These are phyloP conservation scores for Mucor saturninus DNA, from an alignment of 371 early-diverging fungal genomes.

Conservation along the genomic window DNA sequence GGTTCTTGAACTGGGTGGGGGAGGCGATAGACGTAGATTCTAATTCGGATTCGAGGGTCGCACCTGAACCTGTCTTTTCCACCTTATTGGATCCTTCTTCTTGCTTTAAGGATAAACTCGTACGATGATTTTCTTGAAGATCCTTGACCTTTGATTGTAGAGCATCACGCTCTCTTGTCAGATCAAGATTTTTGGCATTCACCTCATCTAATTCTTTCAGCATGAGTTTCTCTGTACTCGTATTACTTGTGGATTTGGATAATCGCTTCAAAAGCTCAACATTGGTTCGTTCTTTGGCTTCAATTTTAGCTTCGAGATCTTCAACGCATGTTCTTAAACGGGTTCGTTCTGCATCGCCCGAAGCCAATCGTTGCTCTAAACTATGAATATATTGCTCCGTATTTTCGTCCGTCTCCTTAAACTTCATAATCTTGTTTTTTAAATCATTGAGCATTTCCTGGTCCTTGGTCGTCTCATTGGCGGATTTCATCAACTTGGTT, in stretches of 20 bases:
- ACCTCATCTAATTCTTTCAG: slow-evolving; percentile 39
- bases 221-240: slow-evolving; percentile 30
- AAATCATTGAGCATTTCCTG: slow-evolving; percentile 40
- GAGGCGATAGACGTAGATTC: not conserved
- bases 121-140: slow-evolving; percentile 5
- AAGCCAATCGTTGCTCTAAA: slow-evolving; percentile 35
- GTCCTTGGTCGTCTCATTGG: slow-evolving; percentile 32
- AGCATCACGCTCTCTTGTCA: slow-evolving; percentile 38
- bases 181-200: slow-evolving; percentile 20
- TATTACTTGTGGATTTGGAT: slow-evolving; percentile 4
- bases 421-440: slow-evolving; percentile 32
- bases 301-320: slow-evolving; percentile 30
- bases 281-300: slow-evolving; percentile 26
- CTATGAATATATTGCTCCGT: slow-evolving; percentile 44
- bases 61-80: not conserved
- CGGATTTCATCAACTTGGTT: slow-evolving; percentile 37
- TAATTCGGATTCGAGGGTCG: not conserved
- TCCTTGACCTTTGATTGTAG: slow-evolving; percentile 20
- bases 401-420: slow-evolving; percentile 40
- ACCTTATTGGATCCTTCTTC: too few relatives aligned
- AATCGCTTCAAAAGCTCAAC: slow-evolving; percentile 28
- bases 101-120: not conserved
- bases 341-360: slow-evolving; percentile 26
- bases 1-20: slow-evolving; percentile 10
- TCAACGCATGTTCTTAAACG: slow-evolving; percentile 17